phyloP scores from a whole-genome alignment of 2,329 filamentous ascomycete species.

The Aspergillus aculeatus region DNA sequence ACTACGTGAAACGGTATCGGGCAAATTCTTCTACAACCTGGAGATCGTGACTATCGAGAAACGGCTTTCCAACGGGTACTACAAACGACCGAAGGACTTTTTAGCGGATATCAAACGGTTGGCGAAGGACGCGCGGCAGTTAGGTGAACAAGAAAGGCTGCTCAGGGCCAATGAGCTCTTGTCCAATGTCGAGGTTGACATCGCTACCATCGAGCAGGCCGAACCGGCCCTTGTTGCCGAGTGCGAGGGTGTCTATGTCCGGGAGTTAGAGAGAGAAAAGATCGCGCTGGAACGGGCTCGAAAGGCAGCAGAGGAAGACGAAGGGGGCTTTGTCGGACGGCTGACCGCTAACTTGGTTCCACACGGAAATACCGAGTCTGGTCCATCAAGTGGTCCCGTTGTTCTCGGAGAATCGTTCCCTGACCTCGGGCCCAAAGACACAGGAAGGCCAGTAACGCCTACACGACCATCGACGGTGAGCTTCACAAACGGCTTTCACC shows the following conservation, averaged over 20 bases:
- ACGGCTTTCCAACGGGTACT: conserved; percentile 94
- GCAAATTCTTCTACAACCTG: conserved; percentile 92
- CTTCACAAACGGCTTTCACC: conserved; percentile 58
- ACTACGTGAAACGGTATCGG: conserved; percentile 69
- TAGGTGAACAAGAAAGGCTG: conserved; percentile 77
- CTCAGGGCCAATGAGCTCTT: conserved; percentile 89
- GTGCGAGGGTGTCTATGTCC: conserved; percentile 77
- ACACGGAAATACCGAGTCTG: conserved; percentile 54
- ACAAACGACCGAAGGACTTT: conserved; percentile 87
- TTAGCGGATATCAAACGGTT: conserved; percentile 81
- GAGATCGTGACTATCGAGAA: conserved; percentile 93
- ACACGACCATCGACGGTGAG: conserved; percentile 50
- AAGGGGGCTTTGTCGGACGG: conserved; percentile 44
- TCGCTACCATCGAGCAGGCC: conserved; percentile 68
- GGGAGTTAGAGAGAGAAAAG: conserved; percentile 69
- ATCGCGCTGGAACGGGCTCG: conserved; percentile 58
- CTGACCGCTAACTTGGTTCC: conserved; percentile 52
- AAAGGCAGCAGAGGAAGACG: conserved; percentile 39
- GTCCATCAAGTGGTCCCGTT: conserved; percentile 51
- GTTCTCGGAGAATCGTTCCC: conserved; percentile 66
- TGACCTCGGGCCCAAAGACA: conserved; percentile 49
- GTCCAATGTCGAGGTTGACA: conserved; percentile 91
- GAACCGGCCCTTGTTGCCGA: conserved; percentile 64
- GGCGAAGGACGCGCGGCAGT: conserved; percentile 77
- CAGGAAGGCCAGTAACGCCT: conserved; percentile 54